phyloP scores from a whole-genome alignment of 495 filamentous ascomycete genomes.

The Trichoderma orchidacearum region DNA sequence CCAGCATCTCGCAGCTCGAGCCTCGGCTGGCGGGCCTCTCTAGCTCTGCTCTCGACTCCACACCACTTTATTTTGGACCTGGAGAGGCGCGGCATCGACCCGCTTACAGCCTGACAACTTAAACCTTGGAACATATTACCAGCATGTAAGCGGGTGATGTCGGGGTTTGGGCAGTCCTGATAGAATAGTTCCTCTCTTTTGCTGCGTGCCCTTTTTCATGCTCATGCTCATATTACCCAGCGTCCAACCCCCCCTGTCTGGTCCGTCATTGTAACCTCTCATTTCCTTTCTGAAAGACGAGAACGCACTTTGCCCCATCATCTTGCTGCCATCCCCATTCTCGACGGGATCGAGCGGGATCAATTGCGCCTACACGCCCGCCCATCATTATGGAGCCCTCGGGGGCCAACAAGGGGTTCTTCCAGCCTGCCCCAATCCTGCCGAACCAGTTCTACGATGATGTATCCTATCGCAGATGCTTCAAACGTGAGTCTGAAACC shows the following conservation, averaged over 20 bases:
- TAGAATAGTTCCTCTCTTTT: no score
- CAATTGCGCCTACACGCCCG: no score
- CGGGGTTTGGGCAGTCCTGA: no score
- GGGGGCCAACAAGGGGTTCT: slow-evolving; percentile 34
- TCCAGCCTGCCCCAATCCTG: slow-evolving; percentile 28
- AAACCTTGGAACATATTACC: not conserved
- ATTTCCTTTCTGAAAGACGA: no score
- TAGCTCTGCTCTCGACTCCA: not conserved
- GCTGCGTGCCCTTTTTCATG: no score
- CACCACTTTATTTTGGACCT: not conserved
- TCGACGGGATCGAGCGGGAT: no score
- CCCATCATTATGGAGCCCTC: slow-evolving; percentile 30
- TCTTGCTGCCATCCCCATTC: no score
- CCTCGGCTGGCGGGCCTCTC: not conserved
- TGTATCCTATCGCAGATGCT: slow-evolving; percentile 24
- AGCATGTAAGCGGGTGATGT: not conserved
- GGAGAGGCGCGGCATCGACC: not conserved
- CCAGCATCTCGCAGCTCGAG: not conserved
- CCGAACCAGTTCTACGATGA: slow-evolving; percentile 37
- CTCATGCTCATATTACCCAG: no score
- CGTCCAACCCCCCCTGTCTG: no score
- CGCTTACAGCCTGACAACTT: not conserved
- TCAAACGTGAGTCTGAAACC: slow-evolving; percentile 17
- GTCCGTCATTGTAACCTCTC: no score
- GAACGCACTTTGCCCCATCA: no score